Percentiles rank a stretch among this genome's conserved stretches.
Conservation (phyloP, 768 basidiomycete genomes). For the Boletus bicolor region DNA sequence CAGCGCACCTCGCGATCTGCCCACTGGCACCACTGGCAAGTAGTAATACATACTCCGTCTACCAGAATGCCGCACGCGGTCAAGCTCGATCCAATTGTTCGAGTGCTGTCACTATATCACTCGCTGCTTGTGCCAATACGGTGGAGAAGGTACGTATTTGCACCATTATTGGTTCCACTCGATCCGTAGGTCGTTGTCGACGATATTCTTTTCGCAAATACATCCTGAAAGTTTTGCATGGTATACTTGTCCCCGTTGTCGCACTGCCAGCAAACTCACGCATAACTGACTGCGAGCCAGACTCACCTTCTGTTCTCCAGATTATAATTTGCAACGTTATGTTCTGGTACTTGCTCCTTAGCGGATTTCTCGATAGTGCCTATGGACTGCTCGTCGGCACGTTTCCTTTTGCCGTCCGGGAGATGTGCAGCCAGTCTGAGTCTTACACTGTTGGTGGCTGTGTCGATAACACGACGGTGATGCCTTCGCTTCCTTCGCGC, state of each 20-base stretch:
- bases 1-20: no score
- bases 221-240: background rate
- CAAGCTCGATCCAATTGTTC: background rate
- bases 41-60: background rate
- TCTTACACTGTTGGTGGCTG: background rate
- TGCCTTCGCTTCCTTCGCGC: no score
- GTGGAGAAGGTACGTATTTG: background rate
- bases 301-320: background rate
- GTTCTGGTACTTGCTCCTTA: background rate
- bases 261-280: background rate
- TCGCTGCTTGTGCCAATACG: background rate
- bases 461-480: background rate
- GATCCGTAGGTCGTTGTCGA: background rate
- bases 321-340: background rate
- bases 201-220: background rate
- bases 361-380: background rate
- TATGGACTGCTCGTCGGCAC: background rate
- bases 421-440: background rate
- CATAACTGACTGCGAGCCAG: background rate
- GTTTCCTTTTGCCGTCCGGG: background rate
- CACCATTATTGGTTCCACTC: background rate
- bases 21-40: no score
- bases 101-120: background rate
- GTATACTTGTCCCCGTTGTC: background rate
- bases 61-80: background rate